These are phyloP conservation scores for Daucus carota DNA, from an alignment of 129 eudicot genomes.

Conservation along the genomic window DH1_v3.0 NC_030389.2:6830501-6831000, in stretches of 20 bases:
- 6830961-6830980: conserved; percentile 5
- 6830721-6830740: neutral
- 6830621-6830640: no score
- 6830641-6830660: no score
- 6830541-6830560: no score
- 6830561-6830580: no score
- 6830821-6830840: neutral
- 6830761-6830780: neutral
- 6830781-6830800: neutral
- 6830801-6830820: neutral
- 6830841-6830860: neutral
- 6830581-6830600: no score
- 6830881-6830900: conserved; percentile 66
- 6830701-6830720: neutral
- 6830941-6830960: conserved; percentile 17
- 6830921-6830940: conserved; percentile 99
- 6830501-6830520: no score
- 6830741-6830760: neutral
- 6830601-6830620: no score
- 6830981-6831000: neutral
- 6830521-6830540: no score
- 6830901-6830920: conserved; percentile 83
- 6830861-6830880: conserved; percentile 19
- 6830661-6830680: no score
- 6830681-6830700: no score